phyloP scores from a whole-genome alignment of 164 flowering plant genomes.

The Platanus orientalis region DNA sequence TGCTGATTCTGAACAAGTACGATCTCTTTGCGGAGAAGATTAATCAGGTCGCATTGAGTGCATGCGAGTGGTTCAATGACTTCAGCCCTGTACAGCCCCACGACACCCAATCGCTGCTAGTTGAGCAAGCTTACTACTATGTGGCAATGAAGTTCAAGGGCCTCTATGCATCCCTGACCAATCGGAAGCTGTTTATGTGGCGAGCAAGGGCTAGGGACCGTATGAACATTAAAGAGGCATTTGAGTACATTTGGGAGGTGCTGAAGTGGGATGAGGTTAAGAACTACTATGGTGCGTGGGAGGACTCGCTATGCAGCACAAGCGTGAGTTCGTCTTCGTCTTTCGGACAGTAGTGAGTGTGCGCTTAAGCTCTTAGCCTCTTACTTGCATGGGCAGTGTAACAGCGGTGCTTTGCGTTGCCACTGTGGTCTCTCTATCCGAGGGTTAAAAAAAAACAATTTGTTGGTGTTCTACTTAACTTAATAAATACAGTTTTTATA shows the following conservation, averaged over 20 bases:
- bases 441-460: no score
- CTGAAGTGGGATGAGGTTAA: constrained; percentile 96
- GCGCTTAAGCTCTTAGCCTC: background rate
- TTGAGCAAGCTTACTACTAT: constrained; percentile 86
- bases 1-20: constrained; percentile 82
- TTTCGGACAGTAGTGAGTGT: constrained; percentile 42
- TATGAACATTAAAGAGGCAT: constrained; percentile 69
- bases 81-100: constrained; percentile 74
- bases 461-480: no score
- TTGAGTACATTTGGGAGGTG: constrained; percentile 85
- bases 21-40: constrained; percentile 90
- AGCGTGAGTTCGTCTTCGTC: constrained; percentile 83
- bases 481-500: no score
- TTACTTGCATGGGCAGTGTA: background rate
- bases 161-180: constrained; percentile 77
- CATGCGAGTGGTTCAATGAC: constrained; percentile 88
- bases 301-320: constrained; percentile 91
- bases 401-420: background rate
- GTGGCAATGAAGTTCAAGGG: constrained; percentile 96
- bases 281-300: constrained; percentile 45
- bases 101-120: constrained; percentile 69
- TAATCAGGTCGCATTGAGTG: constrained; percentile 41
- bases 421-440: no score
- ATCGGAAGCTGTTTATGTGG: constrained; percentile 88
- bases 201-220: constrained; percentile 83